Percentiles rank a stretch among this genome's conserved stretches.
phyloP scores from a whole-genome alignment of 208 protist species.

The Wallacemonas sp. region DNA sequence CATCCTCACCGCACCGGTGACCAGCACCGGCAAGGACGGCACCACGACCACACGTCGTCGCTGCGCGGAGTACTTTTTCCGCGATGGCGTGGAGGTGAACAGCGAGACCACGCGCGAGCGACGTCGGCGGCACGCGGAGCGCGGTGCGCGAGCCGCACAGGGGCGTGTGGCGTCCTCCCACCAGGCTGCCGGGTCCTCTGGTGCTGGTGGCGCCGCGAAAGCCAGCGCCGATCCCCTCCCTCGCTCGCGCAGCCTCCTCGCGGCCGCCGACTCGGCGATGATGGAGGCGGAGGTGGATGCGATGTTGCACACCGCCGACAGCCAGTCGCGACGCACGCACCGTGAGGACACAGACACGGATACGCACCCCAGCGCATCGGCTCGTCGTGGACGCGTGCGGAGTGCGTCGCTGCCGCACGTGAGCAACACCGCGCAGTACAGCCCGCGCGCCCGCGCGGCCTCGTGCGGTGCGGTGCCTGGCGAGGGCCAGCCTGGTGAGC shows the following conservation, averaged over 20 bases:
- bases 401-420: slow-evolving; percentile 27
- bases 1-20: slow-evolving; percentile 11
- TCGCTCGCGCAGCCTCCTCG: no score
- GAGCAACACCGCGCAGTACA: slow-evolving; percentile 24
- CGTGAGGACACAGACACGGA: background rate
- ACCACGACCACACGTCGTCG: slow-evolving; percentile 9
- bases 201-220: no score
- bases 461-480: slow-evolving; percentile 39
- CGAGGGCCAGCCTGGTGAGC: slow-evolving; percentile 24
- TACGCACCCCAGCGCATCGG: background rate
- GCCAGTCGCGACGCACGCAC: background rate
- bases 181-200: no score
- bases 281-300: no score
- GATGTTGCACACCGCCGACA: no score
- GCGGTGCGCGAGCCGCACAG: background rate
- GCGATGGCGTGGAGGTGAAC: slow-evolving; percentile 70
- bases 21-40: background rate
- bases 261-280: no score
- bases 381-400: slow-evolving; percentile 7
- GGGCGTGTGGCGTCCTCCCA: no score
- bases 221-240: no score
- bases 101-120: slow-evolving; percentile 22
- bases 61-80: slow-evolving; percentile 84
- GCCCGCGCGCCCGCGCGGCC: slow-evolving; percentile 25
- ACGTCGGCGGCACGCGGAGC: slow-evolving; percentile 13